Base-by-base conservation (phyloP, 495 filamentous ascomycete species). In the Tuber umbilicatum region DNA sequence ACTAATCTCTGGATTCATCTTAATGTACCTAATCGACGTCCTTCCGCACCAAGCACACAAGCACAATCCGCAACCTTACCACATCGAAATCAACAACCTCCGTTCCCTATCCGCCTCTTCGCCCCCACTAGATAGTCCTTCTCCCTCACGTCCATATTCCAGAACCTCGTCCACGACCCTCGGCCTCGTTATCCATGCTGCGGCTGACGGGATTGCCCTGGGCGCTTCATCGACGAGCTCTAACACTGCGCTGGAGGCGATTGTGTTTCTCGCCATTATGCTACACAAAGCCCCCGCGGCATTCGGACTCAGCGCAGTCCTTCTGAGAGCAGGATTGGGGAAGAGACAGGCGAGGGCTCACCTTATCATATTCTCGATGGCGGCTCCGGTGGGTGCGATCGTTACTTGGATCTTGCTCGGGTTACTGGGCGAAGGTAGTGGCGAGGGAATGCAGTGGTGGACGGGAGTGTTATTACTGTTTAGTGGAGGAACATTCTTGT, bases 11-110 rank as follows among this genome's bases (percentile, higher is more conserved):
- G 95, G 95, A 17, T 99, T 99, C 84, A 90, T 97, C 75, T 86
- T 99, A 74, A 99, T 99, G 95, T 97, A 96, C 83, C 89, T 99
- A 17, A 91, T 99, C 83, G 96, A 98, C 83, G 91, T 91, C 70
- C 85, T 97, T 12, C 94, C 95, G 40, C 87, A 1, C 86, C 87
- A 79, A 84, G 89, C 85, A 79, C 86, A 74, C 82, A 86, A 82
- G 83, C 88, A 74, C 76, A 85, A 74, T 85, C 87, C 23, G 81
- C 87, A 75, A 87, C 87, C 88, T 0, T 86, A 91, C 76, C 88
- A 97, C 81, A 96, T 97, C 76, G 93, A 91, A 40, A 86, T 97
- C 35, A 91, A 93, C 79, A 91, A 94, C 74, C 86, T 97, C 35
- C 75, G 60, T 81, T 50, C 76, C 80, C 55, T 64, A 5, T 64